Base-by-base conservation (phyloP, 1,139 yeast genomes). In the Debaryomycetaceae sp. region DNA sequence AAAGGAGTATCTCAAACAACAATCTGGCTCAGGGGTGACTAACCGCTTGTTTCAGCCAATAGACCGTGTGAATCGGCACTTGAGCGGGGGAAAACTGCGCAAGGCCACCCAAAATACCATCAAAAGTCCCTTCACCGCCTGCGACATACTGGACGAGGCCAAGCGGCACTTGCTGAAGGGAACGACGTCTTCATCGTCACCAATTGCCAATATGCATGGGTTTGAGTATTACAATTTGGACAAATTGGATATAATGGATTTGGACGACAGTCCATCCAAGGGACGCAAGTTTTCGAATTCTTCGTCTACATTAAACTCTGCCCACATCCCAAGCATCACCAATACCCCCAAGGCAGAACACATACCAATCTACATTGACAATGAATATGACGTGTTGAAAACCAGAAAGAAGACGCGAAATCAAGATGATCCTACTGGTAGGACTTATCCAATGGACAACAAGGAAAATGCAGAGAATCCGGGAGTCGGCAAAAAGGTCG, bases 401-500 rank as follows among this genome's bases (percentile, higher is more conserved):
- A 22, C 34, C 16, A 25, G 35, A 17, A 28, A 30, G 26, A 36
- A 34, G 23, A 28, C 27, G 16, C 29, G 27, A 23, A 20, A 27
- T 40, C n/a, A 13, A 37, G 15, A 38, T 28, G 27, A 13, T 12
- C 15, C 27, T 11, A 22, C 15, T 9, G 11, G 20, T 15, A 9
- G 10, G 15, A 10, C 24, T 13, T 19, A 30, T 27, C 5, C 28
- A 8, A 37, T 39, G 28, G 65, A 55, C 21, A 62, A 62, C 35
- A 61, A 64, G 35, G 71, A 60, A 37, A 64, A 65, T 40, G 42
- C 38, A 34, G 10, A 42, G 23, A 34, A 32, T 18, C 51, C 51
- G 23, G 49, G 59, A 39, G 46, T 58, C 36, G 57, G 76, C 12
- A 71, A 78, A n/a, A 66, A 37, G 14, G 52, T 50, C 25, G 9